Evolutionary conservation across 768 basidiomycete genomes (phyloP).

Genomic region (Termitomyces sp.): DNA sequence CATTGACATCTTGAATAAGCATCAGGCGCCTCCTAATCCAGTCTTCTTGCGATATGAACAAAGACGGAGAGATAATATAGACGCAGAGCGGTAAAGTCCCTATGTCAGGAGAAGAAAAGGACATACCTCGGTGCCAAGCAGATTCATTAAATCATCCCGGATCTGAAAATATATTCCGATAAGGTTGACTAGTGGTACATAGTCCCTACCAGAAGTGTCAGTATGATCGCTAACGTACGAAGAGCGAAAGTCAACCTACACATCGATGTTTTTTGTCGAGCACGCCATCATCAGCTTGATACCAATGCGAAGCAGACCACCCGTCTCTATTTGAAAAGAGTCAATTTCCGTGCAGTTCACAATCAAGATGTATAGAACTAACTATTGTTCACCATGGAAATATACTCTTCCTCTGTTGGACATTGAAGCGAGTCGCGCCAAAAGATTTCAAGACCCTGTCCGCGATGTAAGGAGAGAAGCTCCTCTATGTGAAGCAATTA

Average conservation of each 20-base stretch:
- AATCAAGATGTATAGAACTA: slow-evolving; percentile 6
- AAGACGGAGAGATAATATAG: not conserved
- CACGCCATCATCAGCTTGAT: slow-evolving; percentile 97
- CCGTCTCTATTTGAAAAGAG: slow-evolving; percentile 62
- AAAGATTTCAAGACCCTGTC: slow-evolving; percentile 90
- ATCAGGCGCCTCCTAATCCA: not conserved
- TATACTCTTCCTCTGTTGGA: slow-evolving; percentile 92
- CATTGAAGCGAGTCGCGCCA: slow-evolving; percentile 92
- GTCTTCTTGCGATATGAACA: not conserved
- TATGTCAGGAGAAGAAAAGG: not conserved
- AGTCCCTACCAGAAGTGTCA: slow-evolving; percentile 53
- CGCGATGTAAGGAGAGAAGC: slow-evolving; percentile 83
- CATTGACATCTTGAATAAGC: not conserved
- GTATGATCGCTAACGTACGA: not conserved
- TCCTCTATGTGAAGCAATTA: slow-evolving; percentile 36
- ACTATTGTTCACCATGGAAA: slow-evolving; percentile 97
- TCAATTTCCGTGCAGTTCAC: not conserved
- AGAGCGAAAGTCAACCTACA: slow-evolving; percentile 44
- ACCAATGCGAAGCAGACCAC: slow-evolving; percentile 86
- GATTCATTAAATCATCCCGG: slow-evolving; percentile 95
- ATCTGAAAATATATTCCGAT: slow-evolving; percentile 96
- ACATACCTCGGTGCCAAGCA: slow-evolving; percentile 75
- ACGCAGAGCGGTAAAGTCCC: not conserved
- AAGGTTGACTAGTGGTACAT: slow-evolving; percentile 88
- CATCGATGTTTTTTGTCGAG: slow-evolving; percentile 50